Base-by-base conservation (phyloP, 345 rosid genomes). In the Salix dunnii region DNA sequence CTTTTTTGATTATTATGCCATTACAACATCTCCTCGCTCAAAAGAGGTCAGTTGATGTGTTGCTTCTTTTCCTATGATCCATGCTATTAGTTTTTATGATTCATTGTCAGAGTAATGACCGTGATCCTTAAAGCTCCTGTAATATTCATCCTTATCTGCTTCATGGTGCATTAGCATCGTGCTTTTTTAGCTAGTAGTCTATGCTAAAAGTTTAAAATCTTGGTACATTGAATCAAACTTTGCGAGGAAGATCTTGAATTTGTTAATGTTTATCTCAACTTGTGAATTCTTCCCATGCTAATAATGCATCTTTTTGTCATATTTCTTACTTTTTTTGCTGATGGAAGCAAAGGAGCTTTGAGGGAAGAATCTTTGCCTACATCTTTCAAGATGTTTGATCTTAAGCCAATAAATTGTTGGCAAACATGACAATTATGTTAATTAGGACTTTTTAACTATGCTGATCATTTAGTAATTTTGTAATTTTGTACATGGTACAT, bases 1-100 rank as follows among this genome's bases (percentile, higher is more conserved):
- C 66, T 96, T 91, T 85, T 96, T 94, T 87, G 98, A 96, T 84
- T 96, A 96, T 80, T 96, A 96, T 89, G 89, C 90, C 66, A 86
- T 88, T 65, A 83, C 92, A 74, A 86, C 86, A 58, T 62, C 94
- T 17, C 97, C 97, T 74, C 91, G 94, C 67, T 92, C 98, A n/a
- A 96, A 96, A 83, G 98, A 96, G 97, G 98, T 96, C 63, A 75
- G 90, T 77, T 62, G 33, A 68, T 76, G 60, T 30, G 6, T 23
- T 14, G 13, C 16, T 68, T 20, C 25, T 42, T 38, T 48, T 48
- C 64, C 23, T 40, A 51, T 67, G 35, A 17, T 71, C n/a, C 38
- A 48, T 35, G 12, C 13, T 33, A 58, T 31, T 21, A 51, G 8
- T 58, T n/a, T n/a, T 58, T n/a, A 23, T 58, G 28, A 58, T 58